Base-by-base conservation (phyloP, 164 flowering plant species). In the Vitis cinerea region DNA sequence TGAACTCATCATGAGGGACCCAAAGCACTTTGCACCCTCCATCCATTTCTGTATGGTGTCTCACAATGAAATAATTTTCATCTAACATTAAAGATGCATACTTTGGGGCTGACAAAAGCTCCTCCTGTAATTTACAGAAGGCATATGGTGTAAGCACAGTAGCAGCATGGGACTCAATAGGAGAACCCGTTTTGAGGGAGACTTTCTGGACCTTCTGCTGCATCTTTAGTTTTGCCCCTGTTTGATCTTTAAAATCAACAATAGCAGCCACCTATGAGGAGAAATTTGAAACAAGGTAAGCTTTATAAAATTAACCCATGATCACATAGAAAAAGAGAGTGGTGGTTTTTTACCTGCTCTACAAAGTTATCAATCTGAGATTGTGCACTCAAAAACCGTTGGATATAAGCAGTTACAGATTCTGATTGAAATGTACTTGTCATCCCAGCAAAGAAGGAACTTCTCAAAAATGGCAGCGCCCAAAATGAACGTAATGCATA, bases 161-260 rank as follows among this genome's bases (percentile, higher is more conserved):
- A 52, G 90, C 90, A 61, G 97, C 95, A 79, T 92, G 90, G 3
- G 89, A 85, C 74, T 92, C 97, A 59, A 90, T 83, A 15, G 95
- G 97, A 37, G 97, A 88, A 30, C 93, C 93, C 0, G 92, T 86
- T 84, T 87, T 88, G 31, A 89, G 85, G 71, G 75, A 66, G 52
- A 85, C 79, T 74, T 85, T 88, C 47, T 80, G 83, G 48, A 75
- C 53, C 70, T 83, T 91, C 50, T 71, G 75, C 44, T 84, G 89
- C 79, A 78, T 78, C 74, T 85, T 89, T 60, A 78, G 85, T 77
- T 83, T 85, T 47, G 73, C 63, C 70, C 83, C 89, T 29, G 74
- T 71, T 47, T 72, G 85, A 73, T 90, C 88, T 59, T 74, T 84
- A 64, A 58, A 80, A 48, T 90, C 88, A 69, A 83, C 84, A 65